phyloP scores from a whole-genome alignment of 2,329 filamentous ascomycete species.

The Dichotomopilus funicola region DNA sequence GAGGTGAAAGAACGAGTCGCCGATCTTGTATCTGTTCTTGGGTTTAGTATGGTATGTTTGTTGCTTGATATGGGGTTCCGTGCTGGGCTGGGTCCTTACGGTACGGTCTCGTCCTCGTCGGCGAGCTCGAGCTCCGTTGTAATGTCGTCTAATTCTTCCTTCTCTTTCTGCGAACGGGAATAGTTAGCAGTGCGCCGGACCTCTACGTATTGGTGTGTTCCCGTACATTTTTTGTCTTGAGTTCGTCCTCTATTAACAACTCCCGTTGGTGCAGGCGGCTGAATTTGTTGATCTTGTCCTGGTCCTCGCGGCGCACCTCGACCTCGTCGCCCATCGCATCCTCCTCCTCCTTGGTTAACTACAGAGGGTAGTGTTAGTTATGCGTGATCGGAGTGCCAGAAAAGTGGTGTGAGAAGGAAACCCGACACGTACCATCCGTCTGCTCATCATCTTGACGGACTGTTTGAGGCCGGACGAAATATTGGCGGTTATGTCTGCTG shows the following conservation, averaged over 20 bases:
- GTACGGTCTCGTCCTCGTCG: conserved; percentile 89
- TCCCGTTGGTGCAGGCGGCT: conserved; percentile 89
- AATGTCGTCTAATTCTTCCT: conserved; percentile 94
- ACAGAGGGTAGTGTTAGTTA: conserved; percentile 7
- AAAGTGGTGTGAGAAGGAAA: no score
- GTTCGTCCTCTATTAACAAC: conserved; percentile 67
- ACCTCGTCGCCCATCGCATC: conserved; percentile 71
- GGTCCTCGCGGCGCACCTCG: conserved; percentile 91
- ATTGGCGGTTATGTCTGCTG: background rate
- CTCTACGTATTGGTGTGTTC: background rate
- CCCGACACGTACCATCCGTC: conserved; percentile 10
- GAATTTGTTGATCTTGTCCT: conserved; percentile 98
- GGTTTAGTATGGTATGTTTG: conserved; percentile 3
- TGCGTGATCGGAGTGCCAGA: background rate
- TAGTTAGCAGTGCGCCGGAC: background rate
- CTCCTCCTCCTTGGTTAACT: conserved; percentile 95
- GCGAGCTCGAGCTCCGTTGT: conserved; percentile 86
- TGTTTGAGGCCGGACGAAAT: background rate
- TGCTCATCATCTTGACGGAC: conserved; percentile 13
- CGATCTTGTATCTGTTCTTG: conserved; percentile 76
- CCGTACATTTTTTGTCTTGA: conserved; percentile 67
- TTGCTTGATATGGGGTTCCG: background rate
- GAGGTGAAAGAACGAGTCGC: conserved; percentile 88
- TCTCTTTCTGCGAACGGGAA: conserved; percentile 68
- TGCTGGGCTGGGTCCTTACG: conserved; percentile 48